These are phyloP conservation scores for Irpex sp. DNA, from an alignment of 1,284 basidiomycete genomes.

Conservation along the genomic window DNA sequence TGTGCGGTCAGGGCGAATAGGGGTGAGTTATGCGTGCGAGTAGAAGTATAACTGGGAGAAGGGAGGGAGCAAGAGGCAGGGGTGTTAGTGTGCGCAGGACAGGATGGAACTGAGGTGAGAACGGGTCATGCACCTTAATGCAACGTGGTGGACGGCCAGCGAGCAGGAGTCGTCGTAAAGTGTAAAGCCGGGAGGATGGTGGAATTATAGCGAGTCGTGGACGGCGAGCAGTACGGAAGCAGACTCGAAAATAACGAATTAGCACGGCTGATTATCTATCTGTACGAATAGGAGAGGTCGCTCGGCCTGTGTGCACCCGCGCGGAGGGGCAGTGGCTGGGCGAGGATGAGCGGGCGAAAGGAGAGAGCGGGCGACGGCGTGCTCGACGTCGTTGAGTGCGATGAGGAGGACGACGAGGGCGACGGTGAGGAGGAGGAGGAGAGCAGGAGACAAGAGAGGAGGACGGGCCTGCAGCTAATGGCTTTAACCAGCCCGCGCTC, in stretches of 20 bases:
- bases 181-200: not conserved
- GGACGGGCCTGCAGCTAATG: not conserved
- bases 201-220: not conserved
- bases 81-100: not conserved
- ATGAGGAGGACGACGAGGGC: not conserved
- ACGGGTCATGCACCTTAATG: not conserved
- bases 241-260: constrained; percentile 3
- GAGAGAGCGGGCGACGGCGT: not conserved
- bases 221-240: constrained; percentile 2
- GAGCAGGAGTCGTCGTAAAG: not conserved
- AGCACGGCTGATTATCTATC: constrained; percentile 7
- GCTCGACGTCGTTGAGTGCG: not conserved
- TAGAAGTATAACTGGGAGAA: not conserved
- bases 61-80: not conserved
- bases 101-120: not conserved
- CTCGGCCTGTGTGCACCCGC: not conserved
- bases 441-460: not conserved
- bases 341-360: not conserved
- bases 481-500: constrained; percentile 2
- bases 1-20: constrained; percentile 12
- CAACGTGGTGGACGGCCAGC: constrained; percentile 1
- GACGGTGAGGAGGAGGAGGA: not conserved
- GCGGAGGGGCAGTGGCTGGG: not conserved
- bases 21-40: not conserved
- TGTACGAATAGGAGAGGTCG: constrained; percentile 2